These are phyloP conservation scores for Globomyces pollinis-pini DNA, from an alignment of 192 early-diverging fungal species.

Conservation along the genomic window DNA sequence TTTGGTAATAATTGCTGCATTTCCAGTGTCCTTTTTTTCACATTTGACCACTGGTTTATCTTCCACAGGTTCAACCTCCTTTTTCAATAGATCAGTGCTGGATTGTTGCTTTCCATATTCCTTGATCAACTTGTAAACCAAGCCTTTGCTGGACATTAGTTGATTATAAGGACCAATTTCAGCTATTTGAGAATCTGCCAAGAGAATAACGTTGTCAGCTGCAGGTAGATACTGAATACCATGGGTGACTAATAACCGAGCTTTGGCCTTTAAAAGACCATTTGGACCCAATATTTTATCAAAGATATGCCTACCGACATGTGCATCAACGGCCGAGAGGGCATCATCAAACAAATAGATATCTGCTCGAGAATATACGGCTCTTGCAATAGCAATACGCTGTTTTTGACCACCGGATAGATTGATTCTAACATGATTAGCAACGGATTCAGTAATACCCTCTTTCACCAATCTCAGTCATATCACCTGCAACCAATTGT, in stretches of 20 bases:
- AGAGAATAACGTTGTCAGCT: slow-evolving; percentile 58
- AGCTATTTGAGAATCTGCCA: slow-evolving; percentile 62
- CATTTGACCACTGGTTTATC: slow-evolving; percentile 2
- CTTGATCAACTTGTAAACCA: slow-evolving; percentile 58
- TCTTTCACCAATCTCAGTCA: slow-evolving; percentile 70
- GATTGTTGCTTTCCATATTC: slow-evolving; percentile 66
- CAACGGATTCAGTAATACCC: too few relatives aligned
- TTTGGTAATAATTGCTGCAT: slow-evolving; percentile 49
- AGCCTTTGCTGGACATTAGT: slow-evolving; percentile 55
- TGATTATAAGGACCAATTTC: slow-evolving; percentile 61
- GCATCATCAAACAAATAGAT: slow-evolving; percentile 67
- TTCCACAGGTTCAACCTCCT: slow-evolving; percentile 15
- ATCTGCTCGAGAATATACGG: slow-evolving; percentile 84
- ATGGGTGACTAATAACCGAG: slow-evolving; percentile 63
- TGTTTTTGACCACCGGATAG: slow-evolving; percentile 46
- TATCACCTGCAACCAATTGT: slow-evolving; percentile 77
- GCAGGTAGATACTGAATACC: slow-evolving; percentile 66
- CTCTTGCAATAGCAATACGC: slow-evolving; percentile 52
- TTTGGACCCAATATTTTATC: slow-evolving; percentile 79
- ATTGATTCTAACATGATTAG: too few relatives aligned
- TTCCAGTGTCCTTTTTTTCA: slow-evolving; percentile 11
- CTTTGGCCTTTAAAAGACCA: slow-evolving; percentile 71
- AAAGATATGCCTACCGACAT: slow-evolving; percentile 74
- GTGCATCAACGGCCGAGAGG: slow-evolving; percentile 59
- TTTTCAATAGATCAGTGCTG: too few relatives aligned